Percentiles rank a stretch among this genome's conserved stretches.
phyloP scores from a whole-genome alignment of 208 protist genomes.

The Leishmania tropica region DNA sequence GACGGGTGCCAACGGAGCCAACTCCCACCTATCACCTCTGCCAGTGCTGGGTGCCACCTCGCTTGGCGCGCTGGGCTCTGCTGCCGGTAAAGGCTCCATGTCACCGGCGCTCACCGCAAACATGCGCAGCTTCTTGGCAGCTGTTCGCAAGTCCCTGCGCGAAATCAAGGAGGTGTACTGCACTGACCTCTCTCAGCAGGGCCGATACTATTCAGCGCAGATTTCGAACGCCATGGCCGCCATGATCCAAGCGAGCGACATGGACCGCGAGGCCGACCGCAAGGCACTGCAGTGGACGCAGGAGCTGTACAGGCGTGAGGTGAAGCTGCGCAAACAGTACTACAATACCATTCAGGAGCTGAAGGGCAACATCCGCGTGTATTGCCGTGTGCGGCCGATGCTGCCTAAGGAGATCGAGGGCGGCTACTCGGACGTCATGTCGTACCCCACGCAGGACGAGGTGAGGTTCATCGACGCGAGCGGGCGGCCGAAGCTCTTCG shows the following conservation, averaged over 20 bases:
- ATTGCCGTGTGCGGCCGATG: slow-evolving; percentile 92
- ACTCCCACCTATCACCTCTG: slow-evolving; percentile 22
- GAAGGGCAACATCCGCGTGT: slow-evolving; percentile 95
- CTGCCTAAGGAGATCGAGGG: slow-evolving; percentile 74
- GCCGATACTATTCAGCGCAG: slow-evolving; percentile 64
- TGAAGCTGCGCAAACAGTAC: slow-evolving; percentile 93
- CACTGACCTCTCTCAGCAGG: slow-evolving; percentile 71
- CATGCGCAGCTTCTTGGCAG: slow-evolving; percentile 71
- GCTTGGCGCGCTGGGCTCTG: slow-evolving; percentile 3
- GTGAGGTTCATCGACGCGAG: slow-evolving; percentile 76
- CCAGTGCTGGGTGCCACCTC: slow-evolving; percentile 28
- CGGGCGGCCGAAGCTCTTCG: slow-evolving; percentile 87
- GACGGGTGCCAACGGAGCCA: slow-evolving; percentile 32
- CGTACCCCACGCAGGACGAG: slow-evolving; percentile 78
- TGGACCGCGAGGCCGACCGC: slow-evolving; percentile 72
- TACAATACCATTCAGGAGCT: slow-evolving; percentile 94
- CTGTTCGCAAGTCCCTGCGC: slow-evolving; percentile 61
- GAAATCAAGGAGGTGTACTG: slow-evolving; percentile 72
- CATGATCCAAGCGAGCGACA: slow-evolving; percentile 71
- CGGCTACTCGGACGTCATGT: slow-evolving; percentile 81
- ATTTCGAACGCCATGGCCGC: slow-evolving; percentile 73
- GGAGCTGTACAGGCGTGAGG: slow-evolving; percentile 90
- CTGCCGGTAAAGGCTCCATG: neutral
- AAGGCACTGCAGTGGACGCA: slow-evolving; percentile 88
- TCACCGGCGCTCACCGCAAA: slow-evolving; percentile 27